Evolutionary conservation across 2,329 filamentous ascomycete genomes (phyloP).

Genomic region (Raffaelea ambrosiae): DNA sequence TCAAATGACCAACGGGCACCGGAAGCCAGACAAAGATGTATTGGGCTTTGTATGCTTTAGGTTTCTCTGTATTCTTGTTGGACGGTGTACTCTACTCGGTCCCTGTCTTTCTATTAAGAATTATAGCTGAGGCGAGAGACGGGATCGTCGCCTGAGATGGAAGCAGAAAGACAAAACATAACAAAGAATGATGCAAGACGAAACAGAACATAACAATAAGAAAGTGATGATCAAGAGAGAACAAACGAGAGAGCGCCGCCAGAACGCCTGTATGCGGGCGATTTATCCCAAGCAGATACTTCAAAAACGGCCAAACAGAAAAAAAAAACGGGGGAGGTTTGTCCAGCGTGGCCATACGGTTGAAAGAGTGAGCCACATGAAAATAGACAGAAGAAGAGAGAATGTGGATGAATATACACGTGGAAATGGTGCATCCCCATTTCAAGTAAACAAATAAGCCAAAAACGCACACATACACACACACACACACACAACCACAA

Average conservation of each 20-base stretch:
- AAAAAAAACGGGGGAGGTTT: not conserved
- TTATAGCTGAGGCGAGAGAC: too few relatives aligned
- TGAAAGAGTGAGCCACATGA: not conserved
- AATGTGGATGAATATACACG: not conserved
- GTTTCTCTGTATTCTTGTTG: too few relatives aligned
- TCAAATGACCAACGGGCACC: too few relatives aligned
- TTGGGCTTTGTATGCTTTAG: too few relatives aligned
- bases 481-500: not conserved
- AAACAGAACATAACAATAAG: not conserved
- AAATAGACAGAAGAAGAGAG: not conserved
- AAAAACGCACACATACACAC: not conserved
- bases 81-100: too few relatives aligned
- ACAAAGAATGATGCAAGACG: not conserved
- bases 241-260: not conserved
- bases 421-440: not conserved
- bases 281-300: too few relatives aligned
- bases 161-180: not conserved
- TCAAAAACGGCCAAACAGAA: too few relatives aligned
- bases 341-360: not conserved
- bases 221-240: not conserved
- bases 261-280: not conserved
- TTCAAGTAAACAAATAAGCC: too few relatives aligned
- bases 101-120: too few relatives aligned
- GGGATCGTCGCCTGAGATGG: too few relatives aligned
- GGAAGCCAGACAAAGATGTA: too few relatives aligned